Percentiles rank a stretch among this genome's conserved stretches.
Evolutionary conservation across 306 rosid genomes (phyloP).

Genomic region (Echinosophora koreensis): DNA sequence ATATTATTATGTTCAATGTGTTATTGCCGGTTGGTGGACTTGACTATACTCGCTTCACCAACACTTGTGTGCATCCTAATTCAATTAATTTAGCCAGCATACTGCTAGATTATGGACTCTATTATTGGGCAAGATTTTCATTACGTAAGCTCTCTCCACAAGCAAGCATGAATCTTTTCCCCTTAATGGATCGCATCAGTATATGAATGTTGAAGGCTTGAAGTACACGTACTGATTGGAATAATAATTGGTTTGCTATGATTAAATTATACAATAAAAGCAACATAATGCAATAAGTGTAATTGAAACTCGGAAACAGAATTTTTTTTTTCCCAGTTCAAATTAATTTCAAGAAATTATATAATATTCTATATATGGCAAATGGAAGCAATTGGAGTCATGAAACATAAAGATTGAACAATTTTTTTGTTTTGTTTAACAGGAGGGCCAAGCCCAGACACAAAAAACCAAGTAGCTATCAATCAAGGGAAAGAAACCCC

Average conservation of each 20-base stretch:
- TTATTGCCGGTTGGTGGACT: conserved; percentile 52
- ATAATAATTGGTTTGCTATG: conserved; percentile 28
- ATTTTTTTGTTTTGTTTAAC: no score
- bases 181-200: not conserved
- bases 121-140: conserved; percentile 45
- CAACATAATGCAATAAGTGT: not conserved
- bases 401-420: not conserved
- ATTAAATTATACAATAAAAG: conserved; percentile 18
- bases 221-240: conserved; percentile 10
- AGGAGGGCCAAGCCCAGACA: no score
- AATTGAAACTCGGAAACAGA: not conserved
- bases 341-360: not conserved
- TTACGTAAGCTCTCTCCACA: not conserved
- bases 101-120: conserved; percentile 33
- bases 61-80: conserved; percentile 43
- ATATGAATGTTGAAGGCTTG: conserved; percentile 33
- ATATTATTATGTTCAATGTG: conserved; percentile 41
- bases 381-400: not conserved
- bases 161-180: conserved; percentile 20
- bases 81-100: conserved; percentile 46
- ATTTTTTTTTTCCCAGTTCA: no score
- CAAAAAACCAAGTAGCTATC: no score
- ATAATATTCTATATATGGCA: not conserved
- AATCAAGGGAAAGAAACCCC: no score
- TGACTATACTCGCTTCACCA: conserved; percentile 31